A percentile compares a stretch with the other conserved stretches of the same genome.
phyloP scores from a whole-genome alignment of 345 rosid genomes.

The Aquilaria malaccensis region DNA sequence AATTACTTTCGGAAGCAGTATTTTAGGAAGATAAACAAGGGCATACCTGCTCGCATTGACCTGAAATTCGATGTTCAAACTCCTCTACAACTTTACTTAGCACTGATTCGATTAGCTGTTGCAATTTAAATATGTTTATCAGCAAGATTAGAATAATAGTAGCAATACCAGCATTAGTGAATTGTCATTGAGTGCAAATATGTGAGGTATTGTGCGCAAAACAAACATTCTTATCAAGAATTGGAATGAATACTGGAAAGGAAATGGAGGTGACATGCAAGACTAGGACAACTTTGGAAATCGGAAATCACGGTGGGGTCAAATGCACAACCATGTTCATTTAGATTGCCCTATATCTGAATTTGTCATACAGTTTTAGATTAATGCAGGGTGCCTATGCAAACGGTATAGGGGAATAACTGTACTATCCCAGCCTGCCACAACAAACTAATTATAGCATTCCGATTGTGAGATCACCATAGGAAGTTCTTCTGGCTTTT shows the following conservation, averaged over 20 bases:
- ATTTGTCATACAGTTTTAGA: too few relatives aligned
- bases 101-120: conserved; percentile 85
- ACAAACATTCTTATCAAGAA: too few relatives aligned
- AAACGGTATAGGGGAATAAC: too few relatives aligned
- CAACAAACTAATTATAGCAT: neutral
- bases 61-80: conserved; percentile 75
- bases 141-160: neutral
- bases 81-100: conserved; percentile 78
- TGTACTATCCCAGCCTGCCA: neutral
- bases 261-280: too few relatives aligned
- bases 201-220: too few relatives aligned
- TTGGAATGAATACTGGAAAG: too few relatives aligned
- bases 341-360: too few relatives aligned
- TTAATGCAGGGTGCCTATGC: too few relatives aligned
- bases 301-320: too few relatives aligned
- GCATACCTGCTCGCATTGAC: conserved; percentile 59
- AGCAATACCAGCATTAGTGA: neutral
- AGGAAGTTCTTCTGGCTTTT: conserved; percentile 80
- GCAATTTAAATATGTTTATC: conserved; percentile 15
- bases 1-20: neutral
- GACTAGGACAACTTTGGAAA: too few relatives aligned
- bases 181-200: too few relatives aligned
- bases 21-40: conserved; percentile 11
- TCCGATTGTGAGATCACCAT: conserved; percentile 23
- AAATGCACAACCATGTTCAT: too few relatives aligned